Percentiles rank a stretch among this genome's conserved stretches.
These are phyloP conservation scores for Suillus placidus DNA, from an alignment of 768 basidiomycete species.

Conservation along the genomic window DNA sequence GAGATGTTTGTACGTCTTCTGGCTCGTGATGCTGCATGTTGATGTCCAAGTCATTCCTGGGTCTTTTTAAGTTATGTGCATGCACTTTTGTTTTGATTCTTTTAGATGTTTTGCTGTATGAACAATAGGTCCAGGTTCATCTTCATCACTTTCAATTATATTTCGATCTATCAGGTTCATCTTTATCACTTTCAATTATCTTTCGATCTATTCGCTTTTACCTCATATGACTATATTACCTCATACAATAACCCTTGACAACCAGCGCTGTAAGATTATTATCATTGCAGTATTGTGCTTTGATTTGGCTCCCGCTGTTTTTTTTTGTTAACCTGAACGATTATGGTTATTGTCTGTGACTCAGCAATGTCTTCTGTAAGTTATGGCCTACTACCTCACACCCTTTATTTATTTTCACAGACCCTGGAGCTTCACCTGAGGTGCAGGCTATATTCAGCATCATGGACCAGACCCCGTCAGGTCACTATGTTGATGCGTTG, in stretches of 20 bases:
- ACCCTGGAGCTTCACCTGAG: too few relatives aligned
- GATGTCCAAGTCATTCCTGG: too few relatives aligned
- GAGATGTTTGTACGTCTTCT: too few relatives aligned
- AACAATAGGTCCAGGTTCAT: background rate
- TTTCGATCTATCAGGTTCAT: background rate
- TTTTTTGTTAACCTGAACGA: too few relatives aligned
- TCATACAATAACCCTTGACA: background rate
- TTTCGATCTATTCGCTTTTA: background rate
- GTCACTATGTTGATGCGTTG: too few relatives aligned
- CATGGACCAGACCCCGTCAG: too few relatives aligned
- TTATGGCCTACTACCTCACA: background rate
- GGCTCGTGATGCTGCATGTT: too few relatives aligned
- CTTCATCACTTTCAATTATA: background rate
- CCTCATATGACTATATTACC: too few relatives aligned
- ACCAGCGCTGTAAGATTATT: too few relatives aligned
- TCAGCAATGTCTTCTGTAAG: background rate
- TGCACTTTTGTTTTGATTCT: background rate
- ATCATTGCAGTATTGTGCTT: too few relatives aligned
- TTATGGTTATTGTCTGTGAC: conserved; percentile 1
- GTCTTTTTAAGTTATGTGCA: too few relatives aligned
- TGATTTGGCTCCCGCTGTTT: background rate
- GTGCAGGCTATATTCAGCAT: too few relatives aligned
- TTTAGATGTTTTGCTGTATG: background rate
- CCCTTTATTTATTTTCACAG: background rate
- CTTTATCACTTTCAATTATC: background rate